Base-by-base conservation (phyloP, 2,329 filamentous ascomycete genomes). In the Sclerotinia spermophila region DNA sequence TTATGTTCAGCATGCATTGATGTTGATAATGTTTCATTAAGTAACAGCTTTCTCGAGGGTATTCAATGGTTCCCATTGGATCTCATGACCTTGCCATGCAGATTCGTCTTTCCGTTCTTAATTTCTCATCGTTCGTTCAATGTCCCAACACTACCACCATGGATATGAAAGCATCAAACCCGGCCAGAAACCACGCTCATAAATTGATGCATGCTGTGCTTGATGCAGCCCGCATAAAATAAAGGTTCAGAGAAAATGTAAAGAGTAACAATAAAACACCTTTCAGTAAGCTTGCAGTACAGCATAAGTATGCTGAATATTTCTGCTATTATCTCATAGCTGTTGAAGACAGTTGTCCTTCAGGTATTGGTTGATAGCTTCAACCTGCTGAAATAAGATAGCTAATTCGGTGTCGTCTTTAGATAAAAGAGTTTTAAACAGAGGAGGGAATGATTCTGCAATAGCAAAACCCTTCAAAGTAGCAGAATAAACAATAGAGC, bases 1-100 rank as follows among this genome's bases (percentile, higher is more conserved):
- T 51, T 24, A 27, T 66, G 10, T 24, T 53, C 2, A 66, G n/a
- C 62, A 66, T 40, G 62, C 62, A 24, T 66, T 66, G 45, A 66
- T 53, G 27, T 53, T 21, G 27, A 53, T 66, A 35, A 30, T 40
- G 40, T 53, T 38, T 53, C 33, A 40, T 53, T 53, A 40, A 53
- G 27, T 42, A 24, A 53, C 35, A 53, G 24, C 17, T 40, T 53
- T 40, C 10, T 19, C 17, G 27, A 1, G 17, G 11, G 30, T 53
- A 11, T 53, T 66, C 2, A 19, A 40, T 62, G 11, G 27, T 42
- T 48, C 19, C 44, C 45, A 30, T 40, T 40, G 51, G 19, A 66
- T 7, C 17, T 66, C 17, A 53, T 53, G 17, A 24, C 27, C 17
- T 53, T 30, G 10, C 17, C 45, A 40, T 65, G 62, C 62, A 66